These are phyloP conservation scores for Plasmodium vinckei DNA, from an alignment of 169 alveolate species.

Conservation along the genomic window DNA sequence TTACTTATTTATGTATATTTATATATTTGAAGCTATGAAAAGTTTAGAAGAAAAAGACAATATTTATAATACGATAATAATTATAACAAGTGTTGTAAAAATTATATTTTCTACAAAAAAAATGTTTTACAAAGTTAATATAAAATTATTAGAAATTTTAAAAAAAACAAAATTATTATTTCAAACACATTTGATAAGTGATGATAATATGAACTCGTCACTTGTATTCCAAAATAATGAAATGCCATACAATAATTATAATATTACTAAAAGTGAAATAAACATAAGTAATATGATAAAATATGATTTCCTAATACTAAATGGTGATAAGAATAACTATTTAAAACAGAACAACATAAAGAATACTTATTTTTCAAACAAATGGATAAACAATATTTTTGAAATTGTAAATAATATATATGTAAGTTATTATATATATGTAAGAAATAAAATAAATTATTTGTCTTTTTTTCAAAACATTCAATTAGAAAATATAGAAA, in stretches of 20 bases:
- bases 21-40: constrained; percentile 11
- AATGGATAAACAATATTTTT: constrained; percentile 59
- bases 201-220: neutral
- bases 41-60: constrained; percentile 1
- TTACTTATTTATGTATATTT: constrained; percentile 44
- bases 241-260: neutral
- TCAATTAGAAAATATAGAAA: neutral
- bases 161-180: constrained; percentile 8
- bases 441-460: constrained; percentile 29
- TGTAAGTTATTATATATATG: constrained; percentile 44
- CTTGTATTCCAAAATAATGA: no score
- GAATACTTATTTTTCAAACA: constrained; percentile 9
- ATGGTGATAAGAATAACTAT: neutral
- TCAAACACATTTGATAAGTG: neutral
- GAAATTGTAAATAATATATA: constrained; percentile 69
- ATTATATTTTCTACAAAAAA: neutral
- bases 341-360: no score
- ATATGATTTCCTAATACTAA: neutral
- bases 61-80: constrained; percentile 6
- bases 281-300: neutral
- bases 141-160: constrained; percentile 12
- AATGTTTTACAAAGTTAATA: neutral
- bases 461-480: neutral
- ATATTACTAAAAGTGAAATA: neutral
- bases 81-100: constrained; percentile 12